Percentiles rank a stretch among this genome's conserved stretches.
Conservation (phyloP, 345 rosid genomes). For the Heritiera fomes region DNA sequence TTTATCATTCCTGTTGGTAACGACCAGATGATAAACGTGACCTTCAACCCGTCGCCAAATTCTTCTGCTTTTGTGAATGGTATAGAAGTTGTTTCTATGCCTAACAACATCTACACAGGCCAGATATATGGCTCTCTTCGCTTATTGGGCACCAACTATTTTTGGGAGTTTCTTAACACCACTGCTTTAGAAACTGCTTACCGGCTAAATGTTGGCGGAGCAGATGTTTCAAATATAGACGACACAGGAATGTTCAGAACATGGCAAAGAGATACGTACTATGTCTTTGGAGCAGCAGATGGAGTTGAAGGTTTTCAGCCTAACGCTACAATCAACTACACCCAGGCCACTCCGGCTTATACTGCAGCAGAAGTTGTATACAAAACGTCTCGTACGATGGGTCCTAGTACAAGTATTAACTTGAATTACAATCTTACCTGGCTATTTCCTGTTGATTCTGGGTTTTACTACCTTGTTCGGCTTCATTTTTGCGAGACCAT, state of each 20-base stretch:
- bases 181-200: conserved; percentile 34
- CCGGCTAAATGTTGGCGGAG: conserved; percentile 39
- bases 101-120: conserved; percentile 13
- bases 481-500: conserved; percentile 57
- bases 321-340: neutral
- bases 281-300: neutral
- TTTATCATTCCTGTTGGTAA: neutral
- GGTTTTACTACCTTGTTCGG: conserved; percentile 42
- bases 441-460: conserved; percentile 43
- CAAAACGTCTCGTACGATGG: conserved; percentile 39
- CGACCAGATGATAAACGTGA: neutral
- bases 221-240: fast-evolving
- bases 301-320: fast-evolving
- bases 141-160: neutral
- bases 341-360: neutral
- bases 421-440: conserved; percentile 42
- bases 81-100: conserved; percentile 44
- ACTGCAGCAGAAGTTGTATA: conserved; percentile 39
- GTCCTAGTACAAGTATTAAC: neutral
- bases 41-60: neutral
- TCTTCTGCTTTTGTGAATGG: conserved; percentile 41
- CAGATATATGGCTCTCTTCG: neutral
- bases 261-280: conserved; percentile 20
- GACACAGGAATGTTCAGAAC: conserved; percentile 41
- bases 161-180: neutral